phyloP scores from a whole-genome alignment of 2,329 filamentous ascomycete genomes.

The Pseudogymnoascus destructans region DNA sequence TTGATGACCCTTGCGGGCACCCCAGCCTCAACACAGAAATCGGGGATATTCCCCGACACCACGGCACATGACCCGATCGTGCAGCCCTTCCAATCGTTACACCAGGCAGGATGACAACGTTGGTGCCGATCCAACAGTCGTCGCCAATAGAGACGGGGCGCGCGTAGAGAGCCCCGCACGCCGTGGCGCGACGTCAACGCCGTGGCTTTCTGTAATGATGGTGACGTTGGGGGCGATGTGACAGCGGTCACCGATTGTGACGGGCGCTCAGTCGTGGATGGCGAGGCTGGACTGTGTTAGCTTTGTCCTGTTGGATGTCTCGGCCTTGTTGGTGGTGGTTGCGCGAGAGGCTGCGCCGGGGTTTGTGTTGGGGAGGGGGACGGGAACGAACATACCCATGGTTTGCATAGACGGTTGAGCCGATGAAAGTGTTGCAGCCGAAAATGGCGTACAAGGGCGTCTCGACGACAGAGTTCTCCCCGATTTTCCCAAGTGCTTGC shows the following conservation, averaged over 20 bases:
- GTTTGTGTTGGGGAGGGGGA: neutral
- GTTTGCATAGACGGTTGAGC: slow-evolving; percentile 17
- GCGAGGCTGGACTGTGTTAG: slow-evolving; percentile 15
- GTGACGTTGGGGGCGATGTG: slow-evolving; percentile 56
- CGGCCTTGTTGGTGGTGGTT: neutral
- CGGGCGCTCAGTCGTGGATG: slow-evolving; percentile 29
- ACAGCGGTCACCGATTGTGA: slow-evolving; percentile 29
- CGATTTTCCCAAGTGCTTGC: slow-evolving; percentile 15
- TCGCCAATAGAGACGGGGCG: slow-evolving; percentile 35
- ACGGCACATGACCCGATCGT: slow-evolving; percentile 40
- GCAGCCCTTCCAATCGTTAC: slow-evolving; percentile 39
- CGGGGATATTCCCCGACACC: slow-evolving; percentile 28
- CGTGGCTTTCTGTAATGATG: slow-evolving; percentile 60
- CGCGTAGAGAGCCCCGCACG: slow-evolving; percentile 41
- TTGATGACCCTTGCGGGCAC: slow-evolving; percentile 16
- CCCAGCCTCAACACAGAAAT: slow-evolving; percentile 16
- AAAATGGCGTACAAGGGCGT: slow-evolving; percentile 17
- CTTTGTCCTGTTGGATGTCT: neutral
- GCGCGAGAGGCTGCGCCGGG: neutral
- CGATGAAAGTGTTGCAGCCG: slow-evolving; percentile 19
- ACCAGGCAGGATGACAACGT: slow-evolving; percentile 37
- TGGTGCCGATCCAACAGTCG: slow-evolving; percentile 43
- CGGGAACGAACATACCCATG: slow-evolving; percentile 14
- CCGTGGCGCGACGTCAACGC: slow-evolving; percentile 43
- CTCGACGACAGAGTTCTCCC: slow-evolving; percentile 15